Base-by-base conservation (phyloP, 2,329 filamentous ascomycete genomes). In the Trematosphaeria pertusa region DNA sequence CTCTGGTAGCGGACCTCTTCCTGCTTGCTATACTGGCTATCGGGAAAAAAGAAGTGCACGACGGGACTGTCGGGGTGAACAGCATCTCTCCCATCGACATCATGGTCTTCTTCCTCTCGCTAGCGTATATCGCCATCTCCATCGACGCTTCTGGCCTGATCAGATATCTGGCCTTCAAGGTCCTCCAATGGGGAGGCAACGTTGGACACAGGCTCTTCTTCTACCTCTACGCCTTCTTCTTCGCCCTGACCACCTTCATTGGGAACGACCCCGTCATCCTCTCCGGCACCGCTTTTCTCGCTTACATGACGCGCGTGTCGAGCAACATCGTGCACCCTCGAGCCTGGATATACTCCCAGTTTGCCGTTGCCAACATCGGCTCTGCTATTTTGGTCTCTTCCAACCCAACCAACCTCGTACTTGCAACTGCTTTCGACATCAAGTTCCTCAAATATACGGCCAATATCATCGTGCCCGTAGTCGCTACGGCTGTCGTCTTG, bases 361-460 rank as follows among this genome's bases (percentile, higher is more conserved):
- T 90, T 46, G 81, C 87, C 12, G 69, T 89, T 1, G 87, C 87
- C 40, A 90, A 90, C 51, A 87, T 90, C 37, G 84, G 84, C 2
- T 90, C 87, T 0, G 87, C 88, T 0, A 88, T 90, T 18, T 75
- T 91, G 10, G 88, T 91, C 8, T 90, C 87, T 0, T 90, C 87
- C 0, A 91, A 91, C 49, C 88, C 88, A 0, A 90, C 88, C 2
- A 91, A 91, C 44, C 78, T 90, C 6, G 87, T 90, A 0, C 78
- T 90, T 0, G 86, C 87, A 0, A 87, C 87, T 3, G 87, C 87
- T 2, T 90, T 90, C 61, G 61, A 81, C 3, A 86, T 90, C 73
- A 86, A 81, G 39, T 90, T 90, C 66, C 82, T 90, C 61, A 77
- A 82, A 31, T 90, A 90, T 61, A 89, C 87, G 0, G 87, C 85